These are phyloP conservation scores for Exutisphaerella laricina DNA, from an alignment of 2,329 filamentous ascomycete species.

Conservation along the genomic window DNA sequence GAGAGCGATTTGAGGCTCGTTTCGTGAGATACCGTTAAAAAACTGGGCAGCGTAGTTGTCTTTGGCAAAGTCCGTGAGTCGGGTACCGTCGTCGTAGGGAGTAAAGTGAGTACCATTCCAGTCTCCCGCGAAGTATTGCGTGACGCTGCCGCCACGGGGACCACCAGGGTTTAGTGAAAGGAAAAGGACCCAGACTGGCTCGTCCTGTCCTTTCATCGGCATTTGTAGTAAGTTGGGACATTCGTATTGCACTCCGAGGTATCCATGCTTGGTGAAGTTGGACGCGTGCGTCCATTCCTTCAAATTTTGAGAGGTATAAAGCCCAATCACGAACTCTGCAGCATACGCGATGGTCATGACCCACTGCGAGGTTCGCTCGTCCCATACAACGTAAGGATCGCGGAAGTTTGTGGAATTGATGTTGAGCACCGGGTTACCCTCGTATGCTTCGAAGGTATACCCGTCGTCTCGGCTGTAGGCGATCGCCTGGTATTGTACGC, in stretches of 20 bases:
- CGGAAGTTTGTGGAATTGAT: constrained; percentile 54
- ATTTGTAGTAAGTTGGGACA: constrained; percentile 58
- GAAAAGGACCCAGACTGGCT: constrained; percentile 42
- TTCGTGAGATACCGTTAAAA: constrained; percentile 45
- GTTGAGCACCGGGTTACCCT: constrained; percentile 55
- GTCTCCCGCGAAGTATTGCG: constrained; percentile 52
- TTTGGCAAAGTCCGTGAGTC: constrained; percentile 31
- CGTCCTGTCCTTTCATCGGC: constrained; percentile 42
- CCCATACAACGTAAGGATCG: constrained; percentile 60
- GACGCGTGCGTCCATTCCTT: constrained; percentile 54
- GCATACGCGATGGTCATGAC: constrained; percentile 53
- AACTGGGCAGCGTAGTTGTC: constrained; percentile 56
- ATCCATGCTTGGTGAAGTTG: constrained; percentile 52
- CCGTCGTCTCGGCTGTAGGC: constrained; percentile 59
- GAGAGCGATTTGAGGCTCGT: constrained; percentile 43
- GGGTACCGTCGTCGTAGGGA: constrained; percentile 37
- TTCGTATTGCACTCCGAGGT: constrained; percentile 55
- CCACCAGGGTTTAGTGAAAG: constrained; percentile 55
- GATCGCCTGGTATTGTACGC: constrained; percentile 52
- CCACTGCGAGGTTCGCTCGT: constrained; percentile 48
- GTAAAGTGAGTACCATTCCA: constrained; percentile 62
- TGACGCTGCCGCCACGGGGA: constrained; percentile 51
- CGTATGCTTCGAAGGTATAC: constrained; percentile 57
- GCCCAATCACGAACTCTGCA: constrained; percentile 51
- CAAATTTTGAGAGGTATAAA: constrained; percentile 57